Conservation (phyloP, 2,329 filamentous ascomycete species). For the Hypomyces perniciosus region DNA sequence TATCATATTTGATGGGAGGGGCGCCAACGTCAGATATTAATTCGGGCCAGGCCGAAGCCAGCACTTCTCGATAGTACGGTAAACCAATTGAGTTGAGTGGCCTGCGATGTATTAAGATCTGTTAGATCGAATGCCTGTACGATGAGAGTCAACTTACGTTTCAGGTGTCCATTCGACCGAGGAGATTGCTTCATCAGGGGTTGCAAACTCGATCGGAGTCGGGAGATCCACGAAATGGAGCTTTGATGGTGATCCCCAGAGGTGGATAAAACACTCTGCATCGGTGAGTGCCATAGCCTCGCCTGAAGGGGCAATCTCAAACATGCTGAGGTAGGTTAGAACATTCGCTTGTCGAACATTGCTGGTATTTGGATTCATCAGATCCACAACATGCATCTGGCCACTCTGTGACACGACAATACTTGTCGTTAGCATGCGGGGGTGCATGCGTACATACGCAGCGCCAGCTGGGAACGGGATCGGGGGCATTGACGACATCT, state of each 20-base stretch:
- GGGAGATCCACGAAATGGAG: conserved; percentile 80
- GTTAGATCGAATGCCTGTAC: no score
- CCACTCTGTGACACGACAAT: conserved; percentile 89
- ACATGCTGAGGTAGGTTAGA: conserved; percentile 64
- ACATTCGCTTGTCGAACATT: conserved; percentile 80
- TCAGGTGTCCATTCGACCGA: conserved; percentile 65
- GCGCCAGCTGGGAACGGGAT: conserved; percentile 90
- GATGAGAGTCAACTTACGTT: conserved; percentile 44
- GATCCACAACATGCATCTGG: conserved; percentile 90
- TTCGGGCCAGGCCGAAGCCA: conserved; percentile 89
- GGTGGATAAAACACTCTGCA: conserved; percentile 68
- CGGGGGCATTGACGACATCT: conserved; percentile 77
- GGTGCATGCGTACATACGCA: conserved; percentile 94
- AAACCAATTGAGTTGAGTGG: conserved; percentile 83
- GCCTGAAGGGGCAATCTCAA: conserved; percentile 83
- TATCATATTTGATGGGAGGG: conserved; percentile 69
- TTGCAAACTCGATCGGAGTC: conserved; percentile 71
- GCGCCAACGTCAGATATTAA: conserved; percentile 80
- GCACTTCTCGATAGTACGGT: conserved; percentile 83
- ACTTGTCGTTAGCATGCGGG: conserved; percentile 88
- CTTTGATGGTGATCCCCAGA: conserved; percentile 85
- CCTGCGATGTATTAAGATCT: conserved; percentile 32
- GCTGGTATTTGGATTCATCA: conserved; percentile 87
- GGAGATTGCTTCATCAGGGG: conserved; percentile 52
- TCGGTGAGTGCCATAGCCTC: conserved; percentile 80